phyloP scores from a whole-genome alignment of 2,329 filamentous ascomycete genomes.

The Fusarium denticulatum region DNA sequence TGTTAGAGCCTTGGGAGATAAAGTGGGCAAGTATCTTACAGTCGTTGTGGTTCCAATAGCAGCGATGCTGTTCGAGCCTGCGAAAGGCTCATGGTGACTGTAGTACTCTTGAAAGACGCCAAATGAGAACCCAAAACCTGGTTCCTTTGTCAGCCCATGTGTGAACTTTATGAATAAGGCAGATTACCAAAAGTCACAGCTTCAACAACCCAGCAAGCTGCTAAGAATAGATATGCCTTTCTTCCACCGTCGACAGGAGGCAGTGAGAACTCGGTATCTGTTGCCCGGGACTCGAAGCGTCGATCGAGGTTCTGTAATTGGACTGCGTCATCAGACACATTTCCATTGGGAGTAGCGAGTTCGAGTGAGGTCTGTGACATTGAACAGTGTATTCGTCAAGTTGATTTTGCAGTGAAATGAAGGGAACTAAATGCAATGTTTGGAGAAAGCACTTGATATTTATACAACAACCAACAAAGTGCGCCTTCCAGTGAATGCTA shows the following conservation, averaged over 20 bases:
- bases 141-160: neutral
- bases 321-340: neutral
- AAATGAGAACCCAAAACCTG: conserved; percentile 72
- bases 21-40: conserved; percentile 35
- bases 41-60: conserved; percentile 67
- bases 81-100: conserved; percentile 64
- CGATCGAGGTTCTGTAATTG: neutral
- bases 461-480: neutral
- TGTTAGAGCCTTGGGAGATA: neutral
- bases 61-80: conserved; percentile 60
- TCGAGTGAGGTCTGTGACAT: conserved; percentile 14
- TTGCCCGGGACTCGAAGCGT: neutral
- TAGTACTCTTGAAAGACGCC: conserved; percentile 76
- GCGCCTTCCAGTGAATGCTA: neutral
- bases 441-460: neutral
- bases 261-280: conserved; percentile 37
- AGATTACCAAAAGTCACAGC: conserved; percentile 28
- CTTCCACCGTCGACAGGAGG: conserved; percentile 51
- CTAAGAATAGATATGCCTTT: conserved; percentile 49
- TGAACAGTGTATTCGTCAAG: neutral
- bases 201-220: conserved; percentile 38
- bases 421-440: neutral
- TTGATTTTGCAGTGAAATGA: neutral
- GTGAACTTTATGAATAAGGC: too few species aligned
- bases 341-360: neutral